Evolutionary conservation across 1,139 yeast species (phyloP).

Genomic region (Lizanozyma gosingica): DNA sequence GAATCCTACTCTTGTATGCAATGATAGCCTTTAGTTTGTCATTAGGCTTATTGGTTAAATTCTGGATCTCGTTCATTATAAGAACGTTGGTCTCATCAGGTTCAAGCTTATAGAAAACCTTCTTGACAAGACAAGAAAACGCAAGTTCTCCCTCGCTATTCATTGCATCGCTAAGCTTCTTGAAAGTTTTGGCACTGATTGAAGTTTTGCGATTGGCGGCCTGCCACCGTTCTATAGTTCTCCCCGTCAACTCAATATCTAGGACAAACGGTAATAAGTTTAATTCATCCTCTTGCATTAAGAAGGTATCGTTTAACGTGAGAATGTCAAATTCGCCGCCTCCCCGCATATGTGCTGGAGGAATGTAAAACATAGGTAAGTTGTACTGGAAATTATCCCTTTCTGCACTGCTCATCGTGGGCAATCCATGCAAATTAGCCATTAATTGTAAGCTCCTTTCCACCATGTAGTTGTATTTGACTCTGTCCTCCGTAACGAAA

Average conservation of each 20-base stretch:
- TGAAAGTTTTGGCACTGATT: background rate
- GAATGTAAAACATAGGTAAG: background rate
- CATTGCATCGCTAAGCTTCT: background rate
- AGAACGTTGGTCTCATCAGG: background rate
- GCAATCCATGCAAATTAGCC: background rate
- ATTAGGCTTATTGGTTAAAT: background rate
- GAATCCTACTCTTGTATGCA: background rate
- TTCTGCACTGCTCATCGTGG: background rate
- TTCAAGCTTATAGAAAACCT: background rate
- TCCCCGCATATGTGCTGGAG: background rate
- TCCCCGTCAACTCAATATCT: background rate
- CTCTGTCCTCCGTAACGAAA: background rate
- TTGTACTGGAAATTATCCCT: background rate
- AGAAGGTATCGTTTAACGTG: background rate
- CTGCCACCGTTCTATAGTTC: background rate
- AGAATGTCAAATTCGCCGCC: background rate
- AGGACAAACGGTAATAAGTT: background rate
- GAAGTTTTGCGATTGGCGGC: background rate
- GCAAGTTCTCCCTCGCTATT: background rate
- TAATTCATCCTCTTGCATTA: background rate
- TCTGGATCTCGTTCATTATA: background rate
- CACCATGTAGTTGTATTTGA: background rate
- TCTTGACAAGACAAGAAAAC: background rate
- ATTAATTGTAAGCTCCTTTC: background rate
- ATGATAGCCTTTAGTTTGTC: background rate